Percentiles rank a stretch among this genome's conserved stretches.
Conservation (phyloP, 23 red algal genomes). For the Gracilaria domingensis region DNA sequence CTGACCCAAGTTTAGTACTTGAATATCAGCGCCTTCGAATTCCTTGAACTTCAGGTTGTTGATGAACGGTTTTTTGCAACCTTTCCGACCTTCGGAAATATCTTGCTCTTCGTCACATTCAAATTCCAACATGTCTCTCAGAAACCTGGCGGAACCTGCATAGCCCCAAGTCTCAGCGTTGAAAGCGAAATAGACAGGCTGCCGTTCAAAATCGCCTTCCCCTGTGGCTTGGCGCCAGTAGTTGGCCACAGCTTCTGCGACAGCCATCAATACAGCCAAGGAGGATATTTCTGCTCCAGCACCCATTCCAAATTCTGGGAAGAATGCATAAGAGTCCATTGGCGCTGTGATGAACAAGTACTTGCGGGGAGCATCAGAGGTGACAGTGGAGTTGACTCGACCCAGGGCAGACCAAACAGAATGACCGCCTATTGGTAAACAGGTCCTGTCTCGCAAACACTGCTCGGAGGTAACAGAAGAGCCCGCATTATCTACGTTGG, state of each 20-base stretch:
- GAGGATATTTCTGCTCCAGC: slow-evolving; percentile 74
- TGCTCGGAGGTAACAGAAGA: slow-evolving; percentile 31
- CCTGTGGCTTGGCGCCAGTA: slow-evolving; percentile 20
- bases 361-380: background rate
- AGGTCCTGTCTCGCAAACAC: slow-evolving; percentile 64
- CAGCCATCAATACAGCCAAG: slow-evolving; percentile 69
- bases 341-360: slow-evolving; percentile 66
- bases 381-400: slow-evolving; percentile 3
- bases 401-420: slow-evolving; percentile 70
- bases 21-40: slow-evolving; percentile 18
- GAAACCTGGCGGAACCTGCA: slow-evolving; percentile 69
- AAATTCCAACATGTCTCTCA: slow-evolving; percentile 75
- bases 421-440: slow-evolving; percentile 76
- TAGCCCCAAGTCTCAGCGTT: slow-evolving; percentile 75
- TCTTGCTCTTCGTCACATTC: slow-evolving; percentile 48
- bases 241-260: slow-evolving; percentile 49
- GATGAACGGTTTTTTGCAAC: slow-evolving; percentile 61
- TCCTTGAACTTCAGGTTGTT: slow-evolving; percentile 68
- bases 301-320: slow-evolving; percentile 61
- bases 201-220: background rate
- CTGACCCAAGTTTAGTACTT: slow-evolving; percentile 56
- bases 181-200: slow-evolving; percentile 70
- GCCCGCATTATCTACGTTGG: background rate
- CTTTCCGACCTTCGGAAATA: background rate
- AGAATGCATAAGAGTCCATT: slow-evolving; percentile 81